Percentiles rank a stretch among this genome's conserved stretches.
phyloP scores from a whole-genome alignment of 768 basidiomycete species.

The Mycena albidolilacea region DNA sequence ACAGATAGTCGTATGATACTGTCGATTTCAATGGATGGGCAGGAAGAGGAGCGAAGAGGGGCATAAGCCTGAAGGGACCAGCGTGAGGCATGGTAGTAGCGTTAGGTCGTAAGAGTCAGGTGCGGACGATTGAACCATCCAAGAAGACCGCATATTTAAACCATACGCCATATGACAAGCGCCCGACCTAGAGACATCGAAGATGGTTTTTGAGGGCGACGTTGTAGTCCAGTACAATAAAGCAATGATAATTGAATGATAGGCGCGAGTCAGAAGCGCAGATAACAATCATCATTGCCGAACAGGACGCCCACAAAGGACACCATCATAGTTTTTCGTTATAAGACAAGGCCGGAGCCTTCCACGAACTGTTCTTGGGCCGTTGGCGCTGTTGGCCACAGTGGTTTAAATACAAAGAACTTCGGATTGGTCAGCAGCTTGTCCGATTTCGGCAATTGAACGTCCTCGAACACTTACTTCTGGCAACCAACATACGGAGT shows the following conservation, averaged over 20 bases:
- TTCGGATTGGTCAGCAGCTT: neutral
- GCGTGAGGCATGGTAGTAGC: slow-evolving; percentile 24
- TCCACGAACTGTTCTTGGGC: neutral
- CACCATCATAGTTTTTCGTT: slow-evolving; percentile 16
- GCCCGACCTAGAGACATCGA: slow-evolving; percentile 15
- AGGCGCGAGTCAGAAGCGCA: neutral
- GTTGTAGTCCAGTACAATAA: slow-evolving; percentile 33
- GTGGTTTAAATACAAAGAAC: slow-evolving; percentile 6
- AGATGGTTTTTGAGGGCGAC: slow-evolving; percentile 16
- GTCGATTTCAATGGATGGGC: slow-evolving; percentile 25
- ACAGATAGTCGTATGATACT: slow-evolving; percentile 13
- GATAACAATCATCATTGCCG: slow-evolving; percentile 23
- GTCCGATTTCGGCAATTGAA: neutral
- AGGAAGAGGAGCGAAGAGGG: slow-evolving; percentile 7
- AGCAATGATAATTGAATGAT: slow-evolving; percentile 4
- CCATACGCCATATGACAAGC: slow-evolving; percentile 24
- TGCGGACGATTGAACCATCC: slow-evolving; percentile 1
- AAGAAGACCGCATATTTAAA: slow-evolving; percentile 15
- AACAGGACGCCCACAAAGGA: slow-evolving; percentile 23
- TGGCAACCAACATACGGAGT: too few species aligned
- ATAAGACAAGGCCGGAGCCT: slow-evolving; percentile 17
- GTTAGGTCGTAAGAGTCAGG: neutral
- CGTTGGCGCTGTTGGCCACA: neutral
- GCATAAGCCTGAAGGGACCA: neutral
- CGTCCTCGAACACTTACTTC: neutral